Conservation (phyloP, 163 green algal genomes). For the Volvox carteri region DNA sequence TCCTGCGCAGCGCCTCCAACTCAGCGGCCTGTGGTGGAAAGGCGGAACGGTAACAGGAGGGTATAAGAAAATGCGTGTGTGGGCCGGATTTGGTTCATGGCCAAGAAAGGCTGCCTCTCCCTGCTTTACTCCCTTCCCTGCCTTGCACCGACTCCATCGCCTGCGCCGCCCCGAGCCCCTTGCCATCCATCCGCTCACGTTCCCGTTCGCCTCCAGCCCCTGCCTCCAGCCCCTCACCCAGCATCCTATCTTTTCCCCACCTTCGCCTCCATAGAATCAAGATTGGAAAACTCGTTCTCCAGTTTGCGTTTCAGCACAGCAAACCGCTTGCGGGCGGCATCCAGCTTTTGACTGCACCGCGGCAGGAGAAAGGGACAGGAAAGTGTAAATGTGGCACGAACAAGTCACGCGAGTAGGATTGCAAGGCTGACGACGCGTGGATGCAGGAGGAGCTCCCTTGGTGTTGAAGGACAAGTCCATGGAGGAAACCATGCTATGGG, state of each 20-base stretch:
- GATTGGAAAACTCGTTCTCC: conserved; percentile 77
- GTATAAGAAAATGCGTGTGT: background rate
- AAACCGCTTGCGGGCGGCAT: conserved; percentile 67
- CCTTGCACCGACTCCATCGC: background rate
- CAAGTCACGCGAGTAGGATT: too few species aligned
- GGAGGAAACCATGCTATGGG: too few species aligned
- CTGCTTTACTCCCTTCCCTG: background rate
- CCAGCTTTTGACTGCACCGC: conserved; percentile 65
- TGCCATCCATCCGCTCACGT: background rate
- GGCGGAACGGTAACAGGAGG: background rate
- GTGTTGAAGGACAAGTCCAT: too few species aligned
- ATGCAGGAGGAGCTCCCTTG: too few species aligned
- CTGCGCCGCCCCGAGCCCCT: background rate
- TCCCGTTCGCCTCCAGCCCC: conserved; percentile 39
- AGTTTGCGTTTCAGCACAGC: conserved; percentile 73
- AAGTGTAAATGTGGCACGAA: background rate
- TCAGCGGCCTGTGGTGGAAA: conserved; percentile 53
- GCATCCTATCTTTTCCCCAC: too few species aligned
- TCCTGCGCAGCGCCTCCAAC: conserved; percentile 69
- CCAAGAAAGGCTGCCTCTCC: background rate
- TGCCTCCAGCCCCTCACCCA: background rate
- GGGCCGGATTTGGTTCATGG: background rate
- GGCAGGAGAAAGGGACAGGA: background rate
- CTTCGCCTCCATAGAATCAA: conserved; percentile 81
- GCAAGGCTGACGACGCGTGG: too few species aligned